These are phyloP conservation scores for Lineolata rhizophorae DNA, from an alignment of 495 filamentous ascomycete species.

Conservation along the genomic window DNA sequence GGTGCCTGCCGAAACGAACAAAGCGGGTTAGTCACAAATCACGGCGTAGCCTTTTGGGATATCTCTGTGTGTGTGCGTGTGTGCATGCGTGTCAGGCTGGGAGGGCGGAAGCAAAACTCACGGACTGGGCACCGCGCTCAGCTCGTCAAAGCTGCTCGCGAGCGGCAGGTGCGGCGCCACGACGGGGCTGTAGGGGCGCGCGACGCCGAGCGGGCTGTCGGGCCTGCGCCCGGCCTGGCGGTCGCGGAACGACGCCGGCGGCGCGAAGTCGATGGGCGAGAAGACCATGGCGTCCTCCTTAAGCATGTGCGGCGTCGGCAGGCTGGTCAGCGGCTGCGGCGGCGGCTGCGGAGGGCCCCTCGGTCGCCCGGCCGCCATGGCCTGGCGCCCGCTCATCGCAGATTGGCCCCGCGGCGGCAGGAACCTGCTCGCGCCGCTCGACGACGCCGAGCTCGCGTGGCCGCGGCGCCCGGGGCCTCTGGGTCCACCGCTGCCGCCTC, in stretches of 20 bases:
- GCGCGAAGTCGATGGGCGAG: slow-evolving; percentile 67
- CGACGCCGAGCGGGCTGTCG: slow-evolving; percentile 58
- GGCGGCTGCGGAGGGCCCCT: slow-evolving; percentile 43
- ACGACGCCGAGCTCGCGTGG: too few relatives aligned
- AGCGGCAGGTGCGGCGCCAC: slow-evolving; percentile 54
- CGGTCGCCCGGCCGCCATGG: too few relatives aligned
- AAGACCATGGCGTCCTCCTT: slow-evolving; percentile 52
- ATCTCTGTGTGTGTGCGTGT: too few relatives aligned
- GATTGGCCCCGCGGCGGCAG: slow-evolving; percentile 17
- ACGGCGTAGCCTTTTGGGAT: too few relatives aligned
- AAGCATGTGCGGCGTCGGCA: slow-evolving; percentile 73
- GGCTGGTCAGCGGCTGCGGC: slow-evolving; percentile 45
- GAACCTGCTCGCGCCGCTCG: too few relatives aligned
- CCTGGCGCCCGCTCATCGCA: slow-evolving; percentile 19
- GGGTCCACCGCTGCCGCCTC: slow-evolving; percentile 24
- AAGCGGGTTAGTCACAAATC: slow-evolving; percentile 9
- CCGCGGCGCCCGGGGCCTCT: slow-evolving; percentile 3
- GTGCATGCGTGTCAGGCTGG: too few relatives aligned
- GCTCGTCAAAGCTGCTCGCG: slow-evolving; percentile 68
- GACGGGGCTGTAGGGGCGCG: slow-evolving; percentile 46
- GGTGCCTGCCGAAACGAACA: slow-evolving; percentile 36
- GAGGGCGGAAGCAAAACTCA: slow-evolving; percentile 31
- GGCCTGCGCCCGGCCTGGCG: slow-evolving; percentile 44
- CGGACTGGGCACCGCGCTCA: slow-evolving; percentile 70
- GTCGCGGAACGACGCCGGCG: slow-evolving; percentile 45